Evolutionary conservation across 306 rosid genomes (phyloP), one percentile per base, ranked within the genome.

Genomic region (Fragaria vesca): DNA sequence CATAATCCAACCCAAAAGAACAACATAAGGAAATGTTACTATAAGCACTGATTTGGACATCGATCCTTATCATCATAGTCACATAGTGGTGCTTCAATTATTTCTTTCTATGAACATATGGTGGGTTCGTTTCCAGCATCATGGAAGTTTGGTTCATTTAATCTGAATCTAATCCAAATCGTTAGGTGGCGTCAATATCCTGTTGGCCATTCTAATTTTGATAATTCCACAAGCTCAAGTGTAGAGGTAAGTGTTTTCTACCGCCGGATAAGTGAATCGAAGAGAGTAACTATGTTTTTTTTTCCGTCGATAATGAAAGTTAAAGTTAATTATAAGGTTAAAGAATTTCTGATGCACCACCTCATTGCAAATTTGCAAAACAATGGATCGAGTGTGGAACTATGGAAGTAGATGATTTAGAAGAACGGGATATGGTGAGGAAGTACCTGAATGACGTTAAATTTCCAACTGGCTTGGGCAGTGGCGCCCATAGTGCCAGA

Each of bases 401-500:
- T 40, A 40, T 40, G 43, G 40, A 28, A 61, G 66, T 61, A 12
- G n/a, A 26, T 10, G 36, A 58, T 5, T 0, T 1, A n/a, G 4
- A 16, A 17, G 55, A 45, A 69, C 16, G 12, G 34, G 52, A 24
- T 38, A 30, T 16, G 26, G 45, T 40, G 38, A 68, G 55, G 50
- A 26, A 15, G 50, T 83, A 93, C 99, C 93, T 93, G 99, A 8
- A 85, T 73, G 21, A 93, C 84, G 69, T 93, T 95, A 70, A 76
- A 90, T 84, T 95, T 95, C 99, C 99, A 95, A 50, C 81, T 84
- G 76, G 90, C 87, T 79, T 93, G 97, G 10, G 97, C 99, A 6
- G 99, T 95, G 87, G 97, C 88, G 15, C 91, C 97, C 99, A 95
- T 95, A 0, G 99, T 95, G 15, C 86, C 97, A 38, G 90, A 79